Percentiles rank a stretch among this genome's conserved stretches.
Evolutionary conservation across 371 early-diverging fungal genomes (phyloP).

Genomic region (Phascolomyces articulosus): DNA sequence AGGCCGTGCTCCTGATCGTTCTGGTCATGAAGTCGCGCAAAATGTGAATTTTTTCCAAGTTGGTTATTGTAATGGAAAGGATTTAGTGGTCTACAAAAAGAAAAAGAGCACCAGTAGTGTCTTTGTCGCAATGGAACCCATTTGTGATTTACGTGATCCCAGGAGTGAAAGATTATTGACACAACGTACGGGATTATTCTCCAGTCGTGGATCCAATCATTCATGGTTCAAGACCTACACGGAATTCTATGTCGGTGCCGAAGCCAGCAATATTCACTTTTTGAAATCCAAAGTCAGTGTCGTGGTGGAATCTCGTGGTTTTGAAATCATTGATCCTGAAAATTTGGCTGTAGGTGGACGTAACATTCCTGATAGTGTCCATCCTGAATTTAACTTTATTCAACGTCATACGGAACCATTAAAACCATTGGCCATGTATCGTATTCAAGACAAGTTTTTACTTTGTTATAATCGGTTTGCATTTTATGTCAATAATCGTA

Average conservation of each 20-base stretch:
- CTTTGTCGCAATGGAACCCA: constrained; percentile 45
- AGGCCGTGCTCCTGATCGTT: constrained; percentile 46
- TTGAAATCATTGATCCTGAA: constrained; percentile 85
- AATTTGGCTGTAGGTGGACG: constrained; percentile 63
- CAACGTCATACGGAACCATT: constrained; percentile 70
- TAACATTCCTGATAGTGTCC: constrained; percentile 74
- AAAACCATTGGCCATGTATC: constrained; percentile 86
- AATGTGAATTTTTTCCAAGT: constrained; percentile 78
- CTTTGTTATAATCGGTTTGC: constrained; percentile 93
- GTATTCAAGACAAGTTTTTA: constrained; percentile 72
- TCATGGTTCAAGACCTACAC: constrained; percentile 48
- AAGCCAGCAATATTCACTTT: constrained; percentile 76
- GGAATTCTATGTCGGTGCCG: constrained; percentile 86
- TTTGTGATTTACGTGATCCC: constrained; percentile 45
- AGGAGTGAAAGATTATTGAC: constrained; percentile 37
- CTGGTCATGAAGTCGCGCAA: constrained; percentile 59
- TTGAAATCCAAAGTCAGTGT: constrained; percentile 77
- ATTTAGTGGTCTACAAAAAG: constrained; percentile 64
- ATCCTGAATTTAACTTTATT: constrained; percentile 83
- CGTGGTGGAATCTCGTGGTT: constrained; percentile 78
- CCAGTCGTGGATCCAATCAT: constrained; percentile 42
- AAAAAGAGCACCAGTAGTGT: constrained; percentile 51
- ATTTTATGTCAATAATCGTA: constrained; percentile 86
- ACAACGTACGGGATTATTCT: constrained; percentile 39
- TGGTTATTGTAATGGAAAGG: constrained; percentile 67